Evolutionary conservation across 1,284 basidiomycete species (phyloP).

Genomic region (Ceraceosorus guamensis): DNA sequence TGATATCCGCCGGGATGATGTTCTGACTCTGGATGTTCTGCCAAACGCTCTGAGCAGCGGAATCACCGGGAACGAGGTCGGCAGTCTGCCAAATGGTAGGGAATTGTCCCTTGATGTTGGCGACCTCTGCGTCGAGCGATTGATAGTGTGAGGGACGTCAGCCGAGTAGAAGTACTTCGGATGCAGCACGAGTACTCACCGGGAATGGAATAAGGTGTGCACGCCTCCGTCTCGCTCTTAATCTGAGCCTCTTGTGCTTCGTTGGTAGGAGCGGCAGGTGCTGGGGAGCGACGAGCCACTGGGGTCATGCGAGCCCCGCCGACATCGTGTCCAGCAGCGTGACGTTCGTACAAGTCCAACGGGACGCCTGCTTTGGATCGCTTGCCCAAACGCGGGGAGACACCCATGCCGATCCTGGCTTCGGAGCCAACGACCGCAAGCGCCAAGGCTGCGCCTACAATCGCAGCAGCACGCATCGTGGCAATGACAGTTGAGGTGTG

Average conservation of each 20-base stretch:
- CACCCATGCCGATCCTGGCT: neutral
- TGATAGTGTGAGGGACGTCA: too few relatives aligned
- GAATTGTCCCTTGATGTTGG: slow-evolving; percentile 23
- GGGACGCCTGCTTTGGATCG: neutral
- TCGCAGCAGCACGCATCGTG: too few relatives aligned
- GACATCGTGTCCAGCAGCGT: neutral
- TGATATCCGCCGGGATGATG: slow-evolving; percentile 45
- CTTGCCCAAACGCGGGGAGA: neutral
- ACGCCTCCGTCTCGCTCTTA: slow-evolving; percentile 18
- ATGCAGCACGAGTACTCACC: slow-evolving; percentile 20
- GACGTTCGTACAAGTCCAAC: neutral
- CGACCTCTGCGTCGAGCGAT: slow-evolving; percentile 11
- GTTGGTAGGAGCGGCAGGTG: slow-evolving; percentile 10
- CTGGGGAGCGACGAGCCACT: neutral
- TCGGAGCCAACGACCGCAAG: too few relatives aligned
- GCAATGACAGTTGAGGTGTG: too few relatives aligned
- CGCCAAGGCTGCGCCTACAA: too few relatives aligned
- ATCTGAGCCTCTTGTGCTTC: slow-evolving; percentile 27
- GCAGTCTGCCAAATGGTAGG: slow-evolving; percentile 49
- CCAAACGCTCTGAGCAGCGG: slow-evolving; percentile 46
- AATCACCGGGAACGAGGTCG: slow-evolving; percentile 48
- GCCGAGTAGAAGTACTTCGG: slow-evolving; percentile 11
- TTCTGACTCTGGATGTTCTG: slow-evolving; percentile 44
- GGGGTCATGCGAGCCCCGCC: neutral
- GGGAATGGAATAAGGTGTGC: slow-evolving; percentile 30